These are phyloP conservation scores for Rhodotorula sp. DNA, from an alignment of 1,284 basidiomycete species.

Conservation along the genomic window DNA sequence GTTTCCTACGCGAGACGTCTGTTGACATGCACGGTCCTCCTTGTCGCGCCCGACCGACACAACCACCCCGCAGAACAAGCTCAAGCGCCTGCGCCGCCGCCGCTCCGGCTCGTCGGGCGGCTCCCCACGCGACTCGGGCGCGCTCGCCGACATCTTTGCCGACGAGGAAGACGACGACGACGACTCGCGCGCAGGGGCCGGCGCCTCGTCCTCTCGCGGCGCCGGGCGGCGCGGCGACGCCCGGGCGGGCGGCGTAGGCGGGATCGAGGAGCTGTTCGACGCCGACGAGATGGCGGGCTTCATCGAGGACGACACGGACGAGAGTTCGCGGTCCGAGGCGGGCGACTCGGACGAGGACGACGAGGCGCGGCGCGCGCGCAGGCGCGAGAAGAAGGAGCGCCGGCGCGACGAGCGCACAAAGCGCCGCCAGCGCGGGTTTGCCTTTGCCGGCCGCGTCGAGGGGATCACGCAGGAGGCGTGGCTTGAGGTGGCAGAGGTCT, in stretches of 20 bases:
- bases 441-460: constrained; percentile 56
- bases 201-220: too few species aligned
- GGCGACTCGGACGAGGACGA: constrained; percentile 39
- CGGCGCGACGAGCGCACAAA: constrained; percentile 43
- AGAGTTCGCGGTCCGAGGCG: constrained; percentile 21
- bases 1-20: constrained; percentile 44
- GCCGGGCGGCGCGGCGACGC: too few species aligned
- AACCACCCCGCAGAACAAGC: constrained; percentile 50
- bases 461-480: constrained; percentile 67
- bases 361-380: constrained; percentile 14
- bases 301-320: constrained; percentile 74
- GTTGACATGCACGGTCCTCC: constrained; percentile 54
- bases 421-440: constrained; percentile 65
- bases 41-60: constrained; percentile 43
- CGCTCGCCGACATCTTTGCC: constrained; percentile 47
- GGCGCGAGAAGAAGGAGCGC: constrained; percentile 38
- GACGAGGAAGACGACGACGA: constrained; percentile 71
- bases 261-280: constrained; percentile 47
- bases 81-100: constrained; percentile 68
- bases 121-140: constrained; percentile 51
- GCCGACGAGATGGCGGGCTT: constrained; percentile 61
- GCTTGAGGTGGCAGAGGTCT: constrained; percentile 96
- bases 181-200: not conserved
- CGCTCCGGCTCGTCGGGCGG: constrained; percentile 64
- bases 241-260: constrained; percentile 37